Percentiles rank a stretch among this genome's conserved stretches.
phyloP scores from a whole-genome alignment of 1,284 basidiomycete genomes.

The Heterobasidion parviporum region DNA sequence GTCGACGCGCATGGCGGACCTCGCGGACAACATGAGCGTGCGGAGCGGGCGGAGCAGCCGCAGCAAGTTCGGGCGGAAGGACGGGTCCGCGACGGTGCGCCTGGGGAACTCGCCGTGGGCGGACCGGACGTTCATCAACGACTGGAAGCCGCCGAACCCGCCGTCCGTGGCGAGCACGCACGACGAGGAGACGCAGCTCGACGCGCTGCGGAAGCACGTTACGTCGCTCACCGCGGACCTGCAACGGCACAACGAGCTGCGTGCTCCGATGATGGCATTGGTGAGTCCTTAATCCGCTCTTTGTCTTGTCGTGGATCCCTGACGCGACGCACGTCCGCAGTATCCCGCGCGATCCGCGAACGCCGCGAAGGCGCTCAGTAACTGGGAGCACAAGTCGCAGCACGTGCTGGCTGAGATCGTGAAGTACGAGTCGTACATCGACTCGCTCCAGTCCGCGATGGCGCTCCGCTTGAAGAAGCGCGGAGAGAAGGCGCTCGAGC shows the following conservation, averaged over 20 bases:
- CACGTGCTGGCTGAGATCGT: conserved; percentile 87
- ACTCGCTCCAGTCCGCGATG: conserved; percentile 79
- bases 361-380: conserved; percentile 68
- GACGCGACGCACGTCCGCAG: conserved; percentile 30
- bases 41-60: conserved; percentile 60
- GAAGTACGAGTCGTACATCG: conserved; percentile 95
- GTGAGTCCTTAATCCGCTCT: conserved; percentile 36
- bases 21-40: conserved; percentile 55
- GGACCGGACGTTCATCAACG: conserved; percentile 80
- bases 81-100: conserved; percentile 55
- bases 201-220: conserved; percentile 80
- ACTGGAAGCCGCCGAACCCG: conserved; percentile 88
- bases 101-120: conserved; percentile 57
- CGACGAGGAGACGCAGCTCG: conserved; percentile 87
- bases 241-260: conserved; percentile 75
- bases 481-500: conserved; percentile 80
- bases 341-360: conserved; percentile 75
- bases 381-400: conserved; percentile 90
- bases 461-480: conserved; percentile 74
- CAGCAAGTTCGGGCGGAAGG: conserved; percentile 61
- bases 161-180: conserved; percentile 80
- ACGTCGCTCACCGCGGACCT: conserved; percentile 70
- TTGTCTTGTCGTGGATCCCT: conserved; percentile 1
- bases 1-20: conserved; percentile 38
- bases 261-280: conserved; percentile 76